phyloP scores from a whole-genome alignment of 2,329 filamentous ascomycete genomes.

The Dothideomycetes sp. region DNA sequence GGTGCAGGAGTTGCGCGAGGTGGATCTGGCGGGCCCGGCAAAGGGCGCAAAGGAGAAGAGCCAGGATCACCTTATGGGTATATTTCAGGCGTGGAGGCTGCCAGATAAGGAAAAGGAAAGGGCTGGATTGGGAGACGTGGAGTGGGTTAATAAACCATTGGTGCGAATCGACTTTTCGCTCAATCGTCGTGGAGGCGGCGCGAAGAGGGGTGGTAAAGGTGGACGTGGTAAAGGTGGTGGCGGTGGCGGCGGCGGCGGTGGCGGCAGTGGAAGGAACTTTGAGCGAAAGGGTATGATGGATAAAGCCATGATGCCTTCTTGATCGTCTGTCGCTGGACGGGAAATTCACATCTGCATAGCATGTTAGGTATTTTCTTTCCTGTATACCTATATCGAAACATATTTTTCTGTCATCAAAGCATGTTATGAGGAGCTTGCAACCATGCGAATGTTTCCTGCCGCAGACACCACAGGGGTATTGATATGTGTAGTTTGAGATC shows the following conservation, averaged over 20 bases:
- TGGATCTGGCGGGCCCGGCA: conserved; percentile 24
- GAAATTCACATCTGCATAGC: too few relatives aligned
- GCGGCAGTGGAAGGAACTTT: conserved; percentile 10
- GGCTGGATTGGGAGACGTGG: conserved; percentile 44
- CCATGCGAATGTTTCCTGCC: too few relatives aligned
- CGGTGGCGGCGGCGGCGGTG: conserved; percentile 18
- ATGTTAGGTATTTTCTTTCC: too few relatives aligned
- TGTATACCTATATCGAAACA: too few relatives aligned
- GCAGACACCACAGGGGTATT: too few relatives aligned
- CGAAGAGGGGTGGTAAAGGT: conserved; percentile 21
- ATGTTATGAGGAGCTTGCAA: too few relatives aligned
- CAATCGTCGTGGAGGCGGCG: conserved; percentile 29
- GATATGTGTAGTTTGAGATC: too few relatives aligned
- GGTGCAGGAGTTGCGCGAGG: conserved; percentile 53
- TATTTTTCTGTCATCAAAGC: too few relatives aligned
- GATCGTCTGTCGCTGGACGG: too few relatives aligned
- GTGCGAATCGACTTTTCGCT: conserved; percentile 54
- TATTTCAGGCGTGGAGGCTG: conserved; percentile 63
- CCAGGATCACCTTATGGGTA: conserved; percentile 36
- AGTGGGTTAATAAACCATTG: conserved; percentile 58
- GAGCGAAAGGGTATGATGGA: conserved; percentile 9
- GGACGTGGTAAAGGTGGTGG: conserved; percentile 16
- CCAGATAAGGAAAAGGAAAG: conserved; percentile 45
- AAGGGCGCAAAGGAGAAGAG: conserved; percentile 8
- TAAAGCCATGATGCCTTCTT: conserved; percentile 2